Percentiles rank a stretch among this genome's conserved stretches.
Evolutionary conservation across 2,329 filamentous ascomycete species (phyloP).

Genomic region (Aspergillus sp.): DNA sequence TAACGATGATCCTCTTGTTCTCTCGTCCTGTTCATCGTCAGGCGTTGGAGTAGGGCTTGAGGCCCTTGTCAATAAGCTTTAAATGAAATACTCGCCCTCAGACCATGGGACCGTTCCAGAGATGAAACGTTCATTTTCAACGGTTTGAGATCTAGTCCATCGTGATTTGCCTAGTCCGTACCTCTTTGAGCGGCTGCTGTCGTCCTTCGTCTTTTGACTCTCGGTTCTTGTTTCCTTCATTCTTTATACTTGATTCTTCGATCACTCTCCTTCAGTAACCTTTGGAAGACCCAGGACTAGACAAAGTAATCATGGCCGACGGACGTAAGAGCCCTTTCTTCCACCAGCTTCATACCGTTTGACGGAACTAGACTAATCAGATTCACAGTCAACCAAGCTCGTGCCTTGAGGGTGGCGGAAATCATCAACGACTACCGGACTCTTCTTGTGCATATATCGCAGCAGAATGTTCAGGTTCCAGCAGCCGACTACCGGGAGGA

Average conservation of each 20-base stretch:
- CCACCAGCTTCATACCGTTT: not conserved
- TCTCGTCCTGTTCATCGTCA: slow-evolving; percentile 9
- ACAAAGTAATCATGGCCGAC: slow-evolving; percentile 50
- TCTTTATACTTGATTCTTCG: slow-evolving; percentile 8
- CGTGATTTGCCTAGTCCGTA: not conserved
- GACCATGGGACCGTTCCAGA: slow-evolving; percentile 11
- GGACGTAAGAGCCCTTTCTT: slow-evolving; percentile 47
- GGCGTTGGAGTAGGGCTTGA: not conserved
- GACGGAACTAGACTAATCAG: not conserved
- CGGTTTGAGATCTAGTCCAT: not conserved
- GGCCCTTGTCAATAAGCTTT: slow-evolving; percentile 17
- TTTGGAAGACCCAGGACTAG: not conserved
- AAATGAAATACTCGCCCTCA: slow-evolving; percentile 23
- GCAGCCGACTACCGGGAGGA: slow-evolving; percentile 59
- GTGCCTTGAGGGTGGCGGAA: slow-evolving; percentile 62
- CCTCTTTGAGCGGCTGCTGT: not conserved
- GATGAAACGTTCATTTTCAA: slow-evolving; percentile 13
- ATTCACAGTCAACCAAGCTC: slow-evolving; percentile 59
- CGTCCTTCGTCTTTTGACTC: not conserved
- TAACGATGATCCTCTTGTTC: slow-evolving; percentile 25
- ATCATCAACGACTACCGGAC: slow-evolving; percentile 65
- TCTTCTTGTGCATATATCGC: slow-evolving; percentile 58
- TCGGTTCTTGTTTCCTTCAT: not conserved
- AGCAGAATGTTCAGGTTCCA: slow-evolving; percentile 51
- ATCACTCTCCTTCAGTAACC: too few relatives aligned